Percentiles rank a stretch among this genome's conserved stretches.
These are phyloP conservation scores for Schoenoplectus tabernaemontani DNA, from an alignment of 202 grass and related monocot species.

Conservation along the genomic window DNA sequence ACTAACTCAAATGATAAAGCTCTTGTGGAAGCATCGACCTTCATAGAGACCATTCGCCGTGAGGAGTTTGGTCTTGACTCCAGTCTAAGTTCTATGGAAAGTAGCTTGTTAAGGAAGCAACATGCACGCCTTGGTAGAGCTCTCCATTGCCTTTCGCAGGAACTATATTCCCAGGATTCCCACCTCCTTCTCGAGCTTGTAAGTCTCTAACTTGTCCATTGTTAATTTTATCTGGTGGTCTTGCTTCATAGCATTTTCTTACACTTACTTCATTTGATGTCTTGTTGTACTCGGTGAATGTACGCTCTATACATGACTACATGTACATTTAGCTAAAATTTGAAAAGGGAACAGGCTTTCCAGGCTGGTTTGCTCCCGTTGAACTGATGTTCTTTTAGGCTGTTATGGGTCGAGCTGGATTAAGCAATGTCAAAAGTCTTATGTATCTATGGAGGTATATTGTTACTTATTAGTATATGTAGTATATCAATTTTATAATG, in stretches of 20 bases:
- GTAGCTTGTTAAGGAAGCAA: conserved; percentile 72
- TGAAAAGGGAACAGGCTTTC: neutral
- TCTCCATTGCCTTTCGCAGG: conserved; percentile 88
- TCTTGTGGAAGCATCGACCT: conserved; percentile 37
- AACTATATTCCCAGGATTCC: conserved; percentile 93
- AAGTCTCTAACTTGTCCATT: conserved; percentile 33
- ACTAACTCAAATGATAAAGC: conserved; percentile 24
- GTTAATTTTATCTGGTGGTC: neutral
- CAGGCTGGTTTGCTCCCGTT: neutral
- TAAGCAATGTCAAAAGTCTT: neutral
- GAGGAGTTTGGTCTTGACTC: conserved; percentile 89
- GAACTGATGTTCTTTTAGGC: neutral
- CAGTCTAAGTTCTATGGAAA: conserved; percentile 39
- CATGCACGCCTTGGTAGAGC: conserved; percentile 95
- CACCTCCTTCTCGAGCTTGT: conserved; percentile 93
- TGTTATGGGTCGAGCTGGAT: neutral
- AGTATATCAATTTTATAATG: conserved; percentile 1
- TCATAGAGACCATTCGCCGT: conserved; percentile 74
- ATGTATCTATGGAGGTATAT: neutral
- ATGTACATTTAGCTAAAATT: neutral
- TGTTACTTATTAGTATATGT: neutral
- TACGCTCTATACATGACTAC: neutral
- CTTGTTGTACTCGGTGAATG: neutral
- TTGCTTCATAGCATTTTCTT: neutral
- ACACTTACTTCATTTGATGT: conserved; percentile 13